Percentiles rank a stretch among this genome's conserved stretches.
phyloP scores from a whole-genome alignment of 805 yeast genomes.

The Suhomyces sp. region DNA sequence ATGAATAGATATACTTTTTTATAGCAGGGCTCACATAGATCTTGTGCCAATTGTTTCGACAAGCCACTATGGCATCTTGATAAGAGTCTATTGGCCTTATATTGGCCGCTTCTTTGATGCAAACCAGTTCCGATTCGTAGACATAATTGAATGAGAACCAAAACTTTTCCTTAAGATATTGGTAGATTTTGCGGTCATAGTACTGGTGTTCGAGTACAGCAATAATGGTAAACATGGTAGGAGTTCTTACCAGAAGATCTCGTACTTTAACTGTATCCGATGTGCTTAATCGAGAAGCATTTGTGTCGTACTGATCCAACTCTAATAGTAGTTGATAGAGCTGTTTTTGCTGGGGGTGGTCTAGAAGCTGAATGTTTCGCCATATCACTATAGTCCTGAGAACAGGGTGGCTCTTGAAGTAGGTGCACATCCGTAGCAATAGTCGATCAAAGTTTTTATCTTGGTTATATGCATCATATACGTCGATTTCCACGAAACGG shows the following conservation, averaged over 20 bases:
- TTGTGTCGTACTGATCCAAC: conserved; percentile 9
- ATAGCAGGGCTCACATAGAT: conserved; percentile 36
- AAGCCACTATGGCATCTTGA: neutral
- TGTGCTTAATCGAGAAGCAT: conserved; percentile 3
- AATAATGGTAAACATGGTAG: conserved; percentile 7
- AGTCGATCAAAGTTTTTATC: neutral
- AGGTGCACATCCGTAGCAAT: neutral
- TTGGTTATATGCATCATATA: neutral
- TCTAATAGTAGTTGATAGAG: conserved; percentile 7
- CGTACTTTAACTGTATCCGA: neutral
- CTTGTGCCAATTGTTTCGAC: conserved; percentile 1
- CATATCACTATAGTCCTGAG: conserved; percentile 5
- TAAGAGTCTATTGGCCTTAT: neutral
- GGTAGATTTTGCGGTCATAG: conserved; percentile 6
- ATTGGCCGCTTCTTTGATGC: neutral
- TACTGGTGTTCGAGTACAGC: conserved; percentile 7
- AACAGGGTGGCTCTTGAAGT: neutral
- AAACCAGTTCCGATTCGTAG: conserved; percentile 7
- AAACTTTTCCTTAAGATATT: conserved; percentile 12
- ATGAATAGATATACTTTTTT: conserved; percentile 34
- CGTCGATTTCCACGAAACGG: conserved; percentile 3
- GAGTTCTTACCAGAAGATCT: conserved; percentile 4
- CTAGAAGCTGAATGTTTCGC: conserved; percentile 3
- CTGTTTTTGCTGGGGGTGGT: conserved; percentile 5
- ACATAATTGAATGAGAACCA: conserved; percentile 12